Evolutionary conservation across 257 asterid genomes (phyloP).

Genomic region (Coffea canephora): DNA sequence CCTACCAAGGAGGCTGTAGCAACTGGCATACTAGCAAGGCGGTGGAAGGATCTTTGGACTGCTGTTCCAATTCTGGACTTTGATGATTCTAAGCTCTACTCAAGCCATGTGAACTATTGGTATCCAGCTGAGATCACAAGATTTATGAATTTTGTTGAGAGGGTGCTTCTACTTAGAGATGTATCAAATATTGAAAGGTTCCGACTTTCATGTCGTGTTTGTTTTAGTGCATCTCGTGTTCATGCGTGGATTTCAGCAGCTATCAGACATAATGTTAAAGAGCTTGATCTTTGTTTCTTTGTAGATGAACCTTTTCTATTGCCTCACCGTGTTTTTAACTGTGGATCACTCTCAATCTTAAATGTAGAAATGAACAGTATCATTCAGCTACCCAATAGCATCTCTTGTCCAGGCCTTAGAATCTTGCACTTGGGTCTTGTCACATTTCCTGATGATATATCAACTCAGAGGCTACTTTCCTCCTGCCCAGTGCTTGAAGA

Average conservation of each 20-base stretch:
- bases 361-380: constrained; percentile 48
- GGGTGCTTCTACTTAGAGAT: constrained; percentile 45
- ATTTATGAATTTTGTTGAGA: constrained; percentile 48
- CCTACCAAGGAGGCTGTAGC: constrained; percentile 51
- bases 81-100: constrained; percentile 48
- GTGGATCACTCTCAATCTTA: constrained; percentile 29
- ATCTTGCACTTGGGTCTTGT: constrained; percentile 46
- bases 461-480: constrained; percentile 47
- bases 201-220: constrained; percentile 57
- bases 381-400: constrained; percentile 44
- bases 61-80: constrained; percentile 39
- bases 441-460: constrained; percentile 41
- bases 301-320: constrained; percentile 45
- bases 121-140: constrained; percentile 27
- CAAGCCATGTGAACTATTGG: constrained; percentile 21
- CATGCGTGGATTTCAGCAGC: constrained; percentile 50
- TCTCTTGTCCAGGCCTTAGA: constrained; percentile 42
- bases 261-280: constrained; percentile 38
- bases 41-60: constrained; percentile 57
- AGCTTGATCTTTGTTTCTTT: constrained; percentile 59
- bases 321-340: constrained; percentile 40
- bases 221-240: constrained; percentile 44
- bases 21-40: constrained; percentile 43
- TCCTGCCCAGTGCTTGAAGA: constrained; percentile 45
- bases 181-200: constrained; percentile 35